Evolutionary conservation across 495 filamentous ascomycete species (phyloP).

Genomic region (Podospora comata): DNA sequence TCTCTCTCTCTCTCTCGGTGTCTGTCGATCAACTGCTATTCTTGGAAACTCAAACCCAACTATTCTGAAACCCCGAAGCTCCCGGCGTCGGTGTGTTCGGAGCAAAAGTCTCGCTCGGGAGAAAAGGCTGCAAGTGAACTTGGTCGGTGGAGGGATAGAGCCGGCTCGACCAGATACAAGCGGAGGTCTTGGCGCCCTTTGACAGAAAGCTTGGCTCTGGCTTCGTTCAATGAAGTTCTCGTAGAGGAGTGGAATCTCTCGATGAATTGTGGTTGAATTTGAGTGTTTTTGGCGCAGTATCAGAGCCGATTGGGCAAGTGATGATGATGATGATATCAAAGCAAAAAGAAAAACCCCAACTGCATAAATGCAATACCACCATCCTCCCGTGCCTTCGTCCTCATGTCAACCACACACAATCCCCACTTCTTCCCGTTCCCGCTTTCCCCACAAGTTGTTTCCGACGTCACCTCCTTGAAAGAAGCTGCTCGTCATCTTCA

Average conservation of each 20-base stretch:
- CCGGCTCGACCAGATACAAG: neutral
- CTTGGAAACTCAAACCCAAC: neutral
- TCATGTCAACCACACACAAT: neutral
- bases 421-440: neutral
- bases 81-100: neutral
- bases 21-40: neutral
- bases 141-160: neutral
- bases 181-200: neutral
- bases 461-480: neutral
- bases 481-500: neutral
- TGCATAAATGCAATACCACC: neutral
- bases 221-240: neutral
- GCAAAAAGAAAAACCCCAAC: no score
- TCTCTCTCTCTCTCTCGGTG: conserved; percentile 31
- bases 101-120: neutral
- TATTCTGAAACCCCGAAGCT: neutral
- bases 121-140: no score
- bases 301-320: no score
- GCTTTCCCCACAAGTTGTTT: neutral
- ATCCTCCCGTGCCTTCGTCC: neutral
- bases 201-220: neutral
- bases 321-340: no score
- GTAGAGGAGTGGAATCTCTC: neutral
- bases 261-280: neutral
- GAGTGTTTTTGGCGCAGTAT: neutral